Base-by-base conservation (phyloP, 176 grass and related monocot species). In the Stipa capillata region DNA sequence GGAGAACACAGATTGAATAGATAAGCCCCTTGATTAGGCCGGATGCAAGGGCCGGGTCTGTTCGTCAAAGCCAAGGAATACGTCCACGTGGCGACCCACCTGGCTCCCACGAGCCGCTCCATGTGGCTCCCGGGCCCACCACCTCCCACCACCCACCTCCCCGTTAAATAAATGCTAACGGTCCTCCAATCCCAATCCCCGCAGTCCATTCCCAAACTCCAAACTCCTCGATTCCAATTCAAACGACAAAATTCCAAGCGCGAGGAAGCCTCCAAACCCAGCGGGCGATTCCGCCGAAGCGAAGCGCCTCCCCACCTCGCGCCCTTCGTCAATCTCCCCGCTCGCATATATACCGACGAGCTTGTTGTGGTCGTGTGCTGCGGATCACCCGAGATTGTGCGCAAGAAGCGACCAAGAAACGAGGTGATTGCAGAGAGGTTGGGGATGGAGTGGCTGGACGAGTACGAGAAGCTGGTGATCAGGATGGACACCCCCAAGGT, bases 391-490 rank as follows among this genome's bases (percentile, higher is more conserved):
- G 0, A 10, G 56, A 79, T n/a, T n/a, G n/a, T n/a, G 65, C 57
- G 8, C 35, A 3, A 18, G 36, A n/a, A 14, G 78, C 16, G 24
- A 58, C 18, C 27, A 0, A 8, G 37, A 15, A n/a, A 12, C 41
- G 10, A 9, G 41, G 11, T 28, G 4, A 0, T 27, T 57, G 13
- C 23, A 14, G 35, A 21, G 55, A 4, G 27, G 3, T n/a, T n/a
- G n/a, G n/a, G n/a, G 32, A 97, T 94, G 95, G 95, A 92, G 71
- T 92, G 95, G 87, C 87, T 98, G 21, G 81, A 98, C 25, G 95
- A 98, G 85, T 98, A 98, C 44, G 92, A 97, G 89, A 98, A 98
- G 92, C 95, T 98, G 24, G 85, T 98, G 36, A 92, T 92, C 66
- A 62, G 91, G 81, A 97, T 98, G 95, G 78, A 94, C 80, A 90